A percentile compares a stretch with the other conserved stretches of the same genome.
These are phyloP conservation scores for Spatholobus suberectus DNA, from an alignment of 306 rosid species.

Conservation along the genomic window DNA sequence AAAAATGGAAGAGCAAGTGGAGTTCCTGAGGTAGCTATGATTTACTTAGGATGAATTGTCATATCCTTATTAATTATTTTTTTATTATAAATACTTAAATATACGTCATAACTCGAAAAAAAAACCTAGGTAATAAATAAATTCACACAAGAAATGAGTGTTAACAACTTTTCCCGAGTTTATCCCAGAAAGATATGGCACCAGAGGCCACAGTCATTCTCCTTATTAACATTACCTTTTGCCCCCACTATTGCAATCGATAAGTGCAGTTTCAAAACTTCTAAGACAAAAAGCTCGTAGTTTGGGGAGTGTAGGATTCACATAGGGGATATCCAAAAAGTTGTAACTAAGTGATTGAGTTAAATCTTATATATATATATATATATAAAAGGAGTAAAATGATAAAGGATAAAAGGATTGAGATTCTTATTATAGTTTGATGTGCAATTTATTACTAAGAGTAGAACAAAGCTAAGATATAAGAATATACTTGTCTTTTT, in stretches of 20 bases:
- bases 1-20: background rate
- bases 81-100: background rate
- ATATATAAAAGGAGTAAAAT: conserved; percentile 14
- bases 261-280: background rate
- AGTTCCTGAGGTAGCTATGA: background rate
- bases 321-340: background rate
- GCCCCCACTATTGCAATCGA: background rate
- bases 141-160: background rate
- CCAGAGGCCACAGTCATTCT: no score
- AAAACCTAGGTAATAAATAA: background rate
- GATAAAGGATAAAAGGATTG: background rate
- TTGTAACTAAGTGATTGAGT: no score
- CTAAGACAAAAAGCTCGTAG: background rate
- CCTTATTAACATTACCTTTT: no score
- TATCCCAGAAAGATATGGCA: no score
- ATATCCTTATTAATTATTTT: background rate
- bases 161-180: background rate
- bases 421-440: background rate
- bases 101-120: background rate
- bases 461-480: background rate
- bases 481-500: background rate
- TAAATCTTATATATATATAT: no score
- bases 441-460: background rate
- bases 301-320: background rate
- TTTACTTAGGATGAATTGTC: no score